phyloP scores from a whole-genome alignment of 306 rosid species.

The Echinosophora koreensis region DNA sequence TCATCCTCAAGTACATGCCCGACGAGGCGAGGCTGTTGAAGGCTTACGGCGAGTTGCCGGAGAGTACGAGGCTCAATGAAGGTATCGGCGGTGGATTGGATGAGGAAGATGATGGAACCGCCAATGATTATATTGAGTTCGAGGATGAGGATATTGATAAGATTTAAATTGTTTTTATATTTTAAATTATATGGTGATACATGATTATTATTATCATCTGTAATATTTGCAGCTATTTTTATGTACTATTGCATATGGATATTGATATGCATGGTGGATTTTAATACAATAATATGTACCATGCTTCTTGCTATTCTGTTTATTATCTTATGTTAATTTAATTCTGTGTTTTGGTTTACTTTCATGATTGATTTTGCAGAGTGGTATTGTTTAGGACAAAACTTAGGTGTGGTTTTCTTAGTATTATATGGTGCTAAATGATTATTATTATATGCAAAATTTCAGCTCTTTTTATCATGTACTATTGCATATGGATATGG shows the following conservation, averaged over 20 bases:
- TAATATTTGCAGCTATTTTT: slow-evolving; percentile 23
- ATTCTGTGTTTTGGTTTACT: background rate
- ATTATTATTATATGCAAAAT: background rate
- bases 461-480: background rate
- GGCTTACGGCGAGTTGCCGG: slow-evolving; percentile 76
- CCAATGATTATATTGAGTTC: slow-evolving; percentile 61
- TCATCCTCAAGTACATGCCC: slow-evolving; percentile 71
- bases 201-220: background rate
- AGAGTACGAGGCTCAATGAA: slow-evolving; percentile 61
- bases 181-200: background rate
- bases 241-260: background rate
- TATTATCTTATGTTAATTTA: background rate
- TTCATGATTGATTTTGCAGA: background rate
- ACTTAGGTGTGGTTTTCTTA: too few species aligned
- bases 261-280: slow-evolving; percentile 20
- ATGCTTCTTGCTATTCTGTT: background rate
- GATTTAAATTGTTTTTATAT: slow-evolving; percentile 31
- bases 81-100: slow-evolving; percentile 64
- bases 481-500: slow-evolving; percentile 9
- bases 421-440: background rate
- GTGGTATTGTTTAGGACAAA: background rate
- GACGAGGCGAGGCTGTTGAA: slow-evolving; percentile 71
- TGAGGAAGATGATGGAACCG: slow-evolving; percentile 60
- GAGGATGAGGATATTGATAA: slow-evolving; percentile 71
- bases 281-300: background rate